Base-by-base conservation (phyloP, 768 basidiomycete species). In the Hypholoma sublateritium region DNA sequence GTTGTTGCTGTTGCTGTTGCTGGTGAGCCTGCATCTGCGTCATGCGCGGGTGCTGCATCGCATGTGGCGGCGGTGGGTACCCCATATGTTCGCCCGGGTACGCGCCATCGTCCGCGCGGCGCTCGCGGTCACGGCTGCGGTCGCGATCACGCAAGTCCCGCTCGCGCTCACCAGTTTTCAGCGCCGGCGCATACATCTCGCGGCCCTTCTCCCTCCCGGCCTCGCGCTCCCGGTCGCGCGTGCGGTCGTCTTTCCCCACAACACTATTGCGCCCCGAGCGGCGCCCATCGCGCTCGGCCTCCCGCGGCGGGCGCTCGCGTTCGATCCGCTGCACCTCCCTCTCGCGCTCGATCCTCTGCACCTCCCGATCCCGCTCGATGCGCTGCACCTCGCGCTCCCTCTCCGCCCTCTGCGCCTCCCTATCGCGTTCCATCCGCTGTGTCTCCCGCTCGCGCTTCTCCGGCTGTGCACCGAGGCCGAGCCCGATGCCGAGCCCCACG, bases 201-300 rank as follows among this genome's bases (percentile, higher is more conserved):
- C 61, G 55, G 13, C 61, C 61, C 21, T 59, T 56, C 42, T 62
- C 58, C 8, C 61, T 43, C 16, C 35, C 52, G 32, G 49, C 16
- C 39, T 32, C 28, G 28, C 28, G 28, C 6, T 32, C 28, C 3
- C 28, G 28, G 28, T 58, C 54, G 12, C 16, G 47, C 39, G 12
- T 48, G 19, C 39, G 22, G 6, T 55, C 53, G 12, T 55, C 53
- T 44, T 55, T 55, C 24, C 53, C 53, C 53, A 55, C 13, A 11
- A 44, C 55, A 34, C 55, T 56, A 35, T 17, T 56, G 16, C 55
- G 36, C 5, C 48, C 53, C 12, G 53, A 55, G 47, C 44, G 25
- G 34, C 21, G 46, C 37, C n/a, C n/a, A n/a, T n/a, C n/a, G 34
- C 53, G 34, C 44, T 53, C 49, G 42, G 56, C 13, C 41, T 57